Evolutionary conservation across 1,284 basidiomycete species (phyloP), one percentile per base, ranked within the genome.

Genomic region (Fomitopsis betulina): DNA sequence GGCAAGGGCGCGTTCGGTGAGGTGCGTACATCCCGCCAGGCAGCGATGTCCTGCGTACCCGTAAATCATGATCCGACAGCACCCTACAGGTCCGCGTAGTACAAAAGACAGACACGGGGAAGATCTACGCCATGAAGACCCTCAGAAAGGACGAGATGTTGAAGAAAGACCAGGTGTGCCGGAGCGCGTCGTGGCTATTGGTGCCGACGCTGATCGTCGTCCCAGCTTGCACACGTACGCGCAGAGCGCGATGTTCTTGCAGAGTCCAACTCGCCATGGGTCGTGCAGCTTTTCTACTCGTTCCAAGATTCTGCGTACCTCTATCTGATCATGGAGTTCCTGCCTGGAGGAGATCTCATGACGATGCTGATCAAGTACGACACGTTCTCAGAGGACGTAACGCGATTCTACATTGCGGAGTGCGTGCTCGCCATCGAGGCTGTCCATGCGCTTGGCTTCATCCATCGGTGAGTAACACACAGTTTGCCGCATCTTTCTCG

Each of bases 351-450:
- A 23, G 96, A 99, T 74, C 79, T 99, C 61, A 98, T 99, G 96
- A 91, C 89, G 38, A 99, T 98, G 96, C 80, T 99, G 63, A 99
- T 99, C 89, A 98, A 98, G 76, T 98, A 99, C 75, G 96, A 99
- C 73, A 94, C 96, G 1, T 99, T 99, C 76, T 94, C 93, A 9
- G 96, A 99, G 73, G 96, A 99, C 71, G 96, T 99, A 39, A 97
- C 95, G 35, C 88, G 97, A 58, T 99, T 99, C 77, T 99, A 99
- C 76, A 98, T 99, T 86, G 96, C 96, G 43, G 96, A 99, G 75
- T 98, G 95, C 72, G 94, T 98, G 57, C 81, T 99, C 35, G 96
- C 96, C 21, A 96, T 99, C 61, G 96, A 99, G 73, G 96, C 96
- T 1, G 96, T 99, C 2, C 96, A 99, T 76, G 94, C 94, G 68